Conservation (phyloP, 176 grass and related monocot species). For the Triticum dicoccoides region DNA sequence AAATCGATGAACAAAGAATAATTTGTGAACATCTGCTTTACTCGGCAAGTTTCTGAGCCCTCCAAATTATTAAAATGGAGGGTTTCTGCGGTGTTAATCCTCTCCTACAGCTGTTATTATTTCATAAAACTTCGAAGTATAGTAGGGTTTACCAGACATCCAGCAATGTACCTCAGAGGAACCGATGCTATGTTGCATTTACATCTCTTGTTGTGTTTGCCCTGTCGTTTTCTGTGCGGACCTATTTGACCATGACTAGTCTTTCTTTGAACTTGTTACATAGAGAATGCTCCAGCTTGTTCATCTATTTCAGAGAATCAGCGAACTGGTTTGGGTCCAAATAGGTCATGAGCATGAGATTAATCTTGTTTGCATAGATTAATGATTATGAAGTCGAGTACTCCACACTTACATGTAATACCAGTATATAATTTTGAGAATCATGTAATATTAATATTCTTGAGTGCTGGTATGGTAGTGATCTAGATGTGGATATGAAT, state of each 20-base stretch:
- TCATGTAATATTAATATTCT: no score
- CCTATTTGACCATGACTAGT: background rate
- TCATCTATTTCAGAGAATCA: conserved; percentile 26
- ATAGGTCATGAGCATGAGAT: conserved; percentile 1
- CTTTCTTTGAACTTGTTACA: background rate
- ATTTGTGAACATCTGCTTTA: background rate
- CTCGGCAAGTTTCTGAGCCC: background rate
- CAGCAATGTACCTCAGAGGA: background rate
- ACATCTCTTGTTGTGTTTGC: background rate
- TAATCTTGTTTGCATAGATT: background rate
- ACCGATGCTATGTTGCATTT: background rate
- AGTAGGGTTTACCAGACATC: background rate
- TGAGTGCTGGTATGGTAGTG: no score
- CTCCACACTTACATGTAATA: no score
- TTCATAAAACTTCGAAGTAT: background rate
- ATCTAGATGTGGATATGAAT: no score
- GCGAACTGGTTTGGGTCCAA: conserved; percentile 3
- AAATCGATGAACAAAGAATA: background rate
- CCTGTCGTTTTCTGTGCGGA: background rate
- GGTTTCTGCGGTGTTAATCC: background rate
- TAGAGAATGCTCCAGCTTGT: background rate
- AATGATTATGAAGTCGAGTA: background rate
- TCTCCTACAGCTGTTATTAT: background rate
- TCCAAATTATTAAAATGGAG: background rate
- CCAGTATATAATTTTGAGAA: no score